Conservation (phyloP, 148 eudicot species). For the Camellia japonica region DNA sequence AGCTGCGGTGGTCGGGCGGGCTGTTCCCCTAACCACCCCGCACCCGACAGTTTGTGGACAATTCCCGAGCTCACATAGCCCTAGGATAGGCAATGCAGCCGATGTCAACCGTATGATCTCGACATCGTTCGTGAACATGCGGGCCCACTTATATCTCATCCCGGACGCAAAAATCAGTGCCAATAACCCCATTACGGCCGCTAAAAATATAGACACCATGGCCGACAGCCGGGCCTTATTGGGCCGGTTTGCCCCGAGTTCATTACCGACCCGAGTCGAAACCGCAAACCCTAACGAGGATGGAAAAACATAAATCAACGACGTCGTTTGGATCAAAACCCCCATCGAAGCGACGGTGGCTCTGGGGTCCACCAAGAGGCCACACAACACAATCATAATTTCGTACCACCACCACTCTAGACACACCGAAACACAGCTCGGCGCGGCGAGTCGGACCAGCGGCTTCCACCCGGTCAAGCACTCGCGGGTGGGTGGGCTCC, state of each 20-base stretch:
- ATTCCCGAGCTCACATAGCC: slow-evolving; percentile 83
- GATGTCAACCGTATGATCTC: slow-evolving; percentile 58
- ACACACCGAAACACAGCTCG: slow-evolving; percentile 77
- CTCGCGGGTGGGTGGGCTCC: slow-evolving; percentile 55
- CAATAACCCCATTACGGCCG: slow-evolving; percentile 48
- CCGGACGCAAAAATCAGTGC: slow-evolving; percentile 49
- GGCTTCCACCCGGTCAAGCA: slow-evolving; percentile 72
- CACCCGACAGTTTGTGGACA: slow-evolving; percentile 79
- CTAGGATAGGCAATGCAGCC: slow-evolving; percentile 56
- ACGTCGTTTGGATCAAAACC: slow-evolving; percentile 69
- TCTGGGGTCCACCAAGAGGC: slow-evolving; percentile 59
- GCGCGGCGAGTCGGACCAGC: slow-evolving; percentile 55
- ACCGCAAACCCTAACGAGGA: slow-evolving; percentile 70
- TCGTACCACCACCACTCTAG: slow-evolving; percentile 98
- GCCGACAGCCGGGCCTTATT: slow-evolving; percentile 49
- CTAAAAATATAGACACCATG: slow-evolving; percentile 35
- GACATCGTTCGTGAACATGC: slow-evolving; percentile 47
- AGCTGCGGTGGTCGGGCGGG: slow-evolving; percentile 67
- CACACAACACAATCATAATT: slow-evolving; percentile 88
- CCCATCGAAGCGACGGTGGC: slow-evolving; percentile 88
- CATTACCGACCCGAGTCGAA: slow-evolving; percentile 74
- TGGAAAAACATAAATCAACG: slow-evolving; percentile 74
- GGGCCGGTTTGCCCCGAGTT: slow-evolving; percentile 68
- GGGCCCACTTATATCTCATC: slow-evolving; percentile 52
- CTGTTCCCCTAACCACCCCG: slow-evolving; percentile 72